A percentile compares a stretch with the other conserved stretches of the same genome.
Conservation (phyloP, 257 asterid genomes). For the Fraxinus quadrangulata region DNA sequence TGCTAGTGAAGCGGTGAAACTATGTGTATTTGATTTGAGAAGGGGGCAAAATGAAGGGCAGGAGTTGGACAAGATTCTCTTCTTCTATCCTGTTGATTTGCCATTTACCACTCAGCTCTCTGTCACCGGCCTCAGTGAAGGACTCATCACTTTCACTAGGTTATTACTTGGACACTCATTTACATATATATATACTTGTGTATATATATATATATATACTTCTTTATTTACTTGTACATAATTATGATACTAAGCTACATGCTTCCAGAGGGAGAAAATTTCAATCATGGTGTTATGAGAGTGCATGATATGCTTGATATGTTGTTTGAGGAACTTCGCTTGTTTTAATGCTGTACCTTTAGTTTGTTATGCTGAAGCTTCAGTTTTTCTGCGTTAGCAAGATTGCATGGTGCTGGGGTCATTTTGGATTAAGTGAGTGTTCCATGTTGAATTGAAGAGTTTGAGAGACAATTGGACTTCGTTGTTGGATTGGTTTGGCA, state of each 20-base stretch:
- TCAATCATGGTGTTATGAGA: neutral
- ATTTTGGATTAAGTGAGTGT: neutral
- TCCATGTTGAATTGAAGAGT: neutral
- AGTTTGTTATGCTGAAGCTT: neutral
- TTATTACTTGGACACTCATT: slow-evolving; percentile 19
- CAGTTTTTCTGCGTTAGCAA: neutral
- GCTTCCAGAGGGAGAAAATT: neutral
- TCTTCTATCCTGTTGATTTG: slow-evolving; percentile 81
- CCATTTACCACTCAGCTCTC: slow-evolving; percentile 79
- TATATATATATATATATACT: neutral
- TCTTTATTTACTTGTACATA: neutral
- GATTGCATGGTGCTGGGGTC: neutral
- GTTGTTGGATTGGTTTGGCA: neutral
- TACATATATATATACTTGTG: neutral
- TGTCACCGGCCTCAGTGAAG: slow-evolving; percentile 91
- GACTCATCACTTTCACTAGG: slow-evolving; percentile 91
- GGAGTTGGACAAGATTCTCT: slow-evolving; percentile 93
- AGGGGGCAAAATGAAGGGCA: slow-evolving; percentile 98
- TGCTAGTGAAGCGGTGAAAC: slow-evolving; percentile 59
- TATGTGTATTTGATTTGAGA: slow-evolving; percentile 89
- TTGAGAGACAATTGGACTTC: neutral
- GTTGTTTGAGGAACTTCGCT: neutral
- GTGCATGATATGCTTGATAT: neutral
- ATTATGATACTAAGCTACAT: neutral
- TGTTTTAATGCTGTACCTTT: neutral